Evolutionary conservation across 2,329 filamentous ascomycete genomes (phyloP).

Genomic region (Fusarium brachygibbosum): DNA sequence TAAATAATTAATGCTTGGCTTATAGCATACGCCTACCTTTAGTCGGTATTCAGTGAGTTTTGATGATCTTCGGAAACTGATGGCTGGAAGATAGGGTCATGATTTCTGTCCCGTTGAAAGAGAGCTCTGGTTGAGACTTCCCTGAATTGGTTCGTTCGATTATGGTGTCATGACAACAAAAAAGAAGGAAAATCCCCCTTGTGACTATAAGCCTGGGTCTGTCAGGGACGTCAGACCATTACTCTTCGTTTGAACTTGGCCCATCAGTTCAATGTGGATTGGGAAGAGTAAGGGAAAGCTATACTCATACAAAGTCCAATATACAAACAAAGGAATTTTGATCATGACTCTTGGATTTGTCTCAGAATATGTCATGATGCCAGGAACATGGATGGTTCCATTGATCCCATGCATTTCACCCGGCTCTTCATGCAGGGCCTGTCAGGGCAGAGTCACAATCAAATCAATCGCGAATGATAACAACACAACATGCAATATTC

Average conservation of each 20-base stretch:
- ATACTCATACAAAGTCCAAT: not conserved
- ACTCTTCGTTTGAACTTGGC: not conserved
- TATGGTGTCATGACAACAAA: not conserved
- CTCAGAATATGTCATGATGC: slow-evolving; percentile 1
- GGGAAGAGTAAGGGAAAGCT: too few species aligned
- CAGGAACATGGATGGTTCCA: slow-evolving; percentile 1
- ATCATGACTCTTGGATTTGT: slow-evolving; percentile 9
- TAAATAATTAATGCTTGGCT: not conserved
- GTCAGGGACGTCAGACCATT: not conserved
- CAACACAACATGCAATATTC: not conserved
- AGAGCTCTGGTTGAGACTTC: not conserved
- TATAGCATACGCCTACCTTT: not conserved
- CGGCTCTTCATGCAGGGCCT: slow-evolving; percentile 14
- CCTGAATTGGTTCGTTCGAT: not conserved
- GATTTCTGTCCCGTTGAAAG: too few species aligned
- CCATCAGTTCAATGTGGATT: not conserved
- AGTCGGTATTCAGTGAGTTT: rapidly evolving
- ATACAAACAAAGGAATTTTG: not conserved
- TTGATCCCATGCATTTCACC: slow-evolving; percentile 4
- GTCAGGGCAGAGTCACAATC: not conserved
- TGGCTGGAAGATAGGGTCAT: not conserved
- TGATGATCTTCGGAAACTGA: not conserved
- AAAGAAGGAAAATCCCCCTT: not conserved
- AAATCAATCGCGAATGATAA: slow-evolving; percentile 16
- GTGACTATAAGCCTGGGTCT: not conserved